These are phyloP conservation scores for Sarcodon sp. DNA, from an alignment of 768 basidiomycete genomes.

Conservation along the genomic window DNA sequence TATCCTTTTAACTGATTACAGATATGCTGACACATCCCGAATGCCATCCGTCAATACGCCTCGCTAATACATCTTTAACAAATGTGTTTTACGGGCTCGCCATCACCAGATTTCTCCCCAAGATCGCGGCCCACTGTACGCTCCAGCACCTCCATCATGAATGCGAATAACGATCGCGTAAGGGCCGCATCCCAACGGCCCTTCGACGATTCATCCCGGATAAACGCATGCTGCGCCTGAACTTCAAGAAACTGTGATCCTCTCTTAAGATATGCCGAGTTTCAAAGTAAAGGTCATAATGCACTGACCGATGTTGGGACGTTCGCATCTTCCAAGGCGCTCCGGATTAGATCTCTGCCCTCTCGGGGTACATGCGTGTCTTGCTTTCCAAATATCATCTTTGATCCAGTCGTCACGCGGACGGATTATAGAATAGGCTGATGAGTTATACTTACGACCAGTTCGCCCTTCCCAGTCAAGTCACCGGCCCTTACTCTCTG, in stretches of 20 bases:
- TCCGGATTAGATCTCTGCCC: constrained; percentile 78
- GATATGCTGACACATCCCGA: no score
- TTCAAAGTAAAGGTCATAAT: background rate
- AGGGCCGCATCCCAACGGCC: constrained; percentile 95
- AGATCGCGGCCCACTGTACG: constrained; percentile 79
- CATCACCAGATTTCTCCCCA: constrained; percentile 42
- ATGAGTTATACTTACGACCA: constrained; percentile 43
- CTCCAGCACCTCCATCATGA: constrained; percentile 92
- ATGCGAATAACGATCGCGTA: constrained; percentile 63
- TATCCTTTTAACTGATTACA: no score
- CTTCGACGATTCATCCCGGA: constrained; percentile 85
- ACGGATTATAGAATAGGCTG: background rate
- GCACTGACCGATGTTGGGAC: constrained; percentile 56
- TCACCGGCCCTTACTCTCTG: constrained; percentile 62
- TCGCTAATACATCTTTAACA: constrained; percentile 30
- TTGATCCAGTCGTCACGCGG: constrained; percentile 1
- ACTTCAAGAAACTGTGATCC: constrained; percentile 74
- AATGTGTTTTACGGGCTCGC: constrained; percentile 59
- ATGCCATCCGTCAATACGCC: background rate
- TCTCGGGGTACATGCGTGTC: constrained; percentile 89
- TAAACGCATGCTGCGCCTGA: constrained; percentile 95
- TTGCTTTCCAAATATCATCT: constrained; percentile 98
- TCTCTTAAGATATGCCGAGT: background rate
- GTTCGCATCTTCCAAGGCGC: constrained; percentile 69
- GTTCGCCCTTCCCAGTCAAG: constrained; percentile 65